Conservation (phyloP, 2,329 filamentous ascomycete species). For the Davidsoniella neocaledoniae region DNA sequence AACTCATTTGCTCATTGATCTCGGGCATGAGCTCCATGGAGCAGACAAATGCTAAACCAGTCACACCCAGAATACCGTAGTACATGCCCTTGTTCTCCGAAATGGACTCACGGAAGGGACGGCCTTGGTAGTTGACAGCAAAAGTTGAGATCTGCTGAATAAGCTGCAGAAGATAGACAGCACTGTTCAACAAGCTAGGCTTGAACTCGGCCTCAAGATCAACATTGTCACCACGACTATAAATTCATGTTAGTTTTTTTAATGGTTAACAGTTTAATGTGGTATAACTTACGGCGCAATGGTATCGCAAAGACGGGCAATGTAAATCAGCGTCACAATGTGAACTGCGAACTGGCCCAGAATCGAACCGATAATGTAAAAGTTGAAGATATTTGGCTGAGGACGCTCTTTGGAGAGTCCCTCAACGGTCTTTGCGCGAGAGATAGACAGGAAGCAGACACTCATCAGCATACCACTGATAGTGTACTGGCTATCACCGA, state of each 20-base stretch:
- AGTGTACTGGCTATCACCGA: slow-evolving; percentile 93
- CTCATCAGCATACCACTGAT: slow-evolving; percentile 99
- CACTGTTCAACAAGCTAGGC: slow-evolving; percentile 87
- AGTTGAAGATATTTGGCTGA: slow-evolving; percentile 97
- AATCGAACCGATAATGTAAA: slow-evolving; percentile 96
- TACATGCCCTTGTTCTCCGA: slow-evolving; percentile 97
- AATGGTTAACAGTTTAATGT: background rate
- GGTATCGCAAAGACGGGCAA: slow-evolving; percentile 72
- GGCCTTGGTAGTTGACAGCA: slow-evolving; percentile 97
- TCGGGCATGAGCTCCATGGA: slow-evolving; percentile 92
- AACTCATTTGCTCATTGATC: slow-evolving; percentile 80
- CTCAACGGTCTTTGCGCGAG: slow-evolving; percentile 91
- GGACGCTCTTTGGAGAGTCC: slow-evolving; percentile 90
- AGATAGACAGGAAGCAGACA: slow-evolving; percentile 96
- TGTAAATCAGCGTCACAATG: slow-evolving; percentile 84
- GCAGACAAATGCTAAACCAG: slow-evolving; percentile 80
- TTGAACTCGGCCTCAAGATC: slow-evolving; percentile 91
- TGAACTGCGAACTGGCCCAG: slow-evolving; percentile 95
- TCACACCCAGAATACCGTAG: slow-evolving; percentile 83
- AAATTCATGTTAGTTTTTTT: slow-evolving; percentile 16
- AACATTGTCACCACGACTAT: slow-evolving; percentile 39
- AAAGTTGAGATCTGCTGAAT: slow-evolving; percentile 99
- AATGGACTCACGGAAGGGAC: slow-evolving; percentile 91
- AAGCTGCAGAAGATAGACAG: slow-evolving; percentile 89
- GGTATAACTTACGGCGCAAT: slow-evolving; percentile 57